These are phyloP conservation scores for Lactarius psammicola DNA, from an alignment of 768 basidiomycete species.

Conservation along the genomic window DNA sequence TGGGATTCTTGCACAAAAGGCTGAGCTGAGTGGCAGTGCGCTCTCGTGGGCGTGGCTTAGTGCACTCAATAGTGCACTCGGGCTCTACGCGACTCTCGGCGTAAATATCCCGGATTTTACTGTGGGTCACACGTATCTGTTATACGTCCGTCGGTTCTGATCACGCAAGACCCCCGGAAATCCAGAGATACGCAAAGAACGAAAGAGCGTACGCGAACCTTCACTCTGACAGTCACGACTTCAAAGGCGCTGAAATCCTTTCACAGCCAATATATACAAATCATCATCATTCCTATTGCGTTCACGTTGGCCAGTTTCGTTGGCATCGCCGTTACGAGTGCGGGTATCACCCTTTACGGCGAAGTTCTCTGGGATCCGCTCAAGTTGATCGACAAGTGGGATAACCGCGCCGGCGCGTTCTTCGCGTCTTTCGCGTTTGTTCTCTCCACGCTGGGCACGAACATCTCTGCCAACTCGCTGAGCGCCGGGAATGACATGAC, in stretches of 20 bases:
- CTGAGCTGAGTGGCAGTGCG: slow-evolving; percentile 50
- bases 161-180: neutral
- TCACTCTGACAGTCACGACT: neutral
- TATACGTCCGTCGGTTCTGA: neutral
- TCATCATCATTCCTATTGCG: slow-evolving; percentile 69
- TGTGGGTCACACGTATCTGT: slow-evolving; percentile 32
- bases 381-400: slow-evolving; percentile 73
- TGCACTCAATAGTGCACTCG: slow-evolving; percentile 73
- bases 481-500: slow-evolving; percentile 83
- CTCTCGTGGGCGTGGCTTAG: slow-evolving; percentile 79
- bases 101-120: slow-evolving; percentile 90
- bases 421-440: slow-evolving; percentile 76
- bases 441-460: slow-evolving; percentile 64
- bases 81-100: slow-evolving; percentile 67
- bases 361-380: slow-evolving; percentile 70
- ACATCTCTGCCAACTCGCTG: slow-evolving; percentile 74
- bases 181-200: slow-evolving; percentile 70
- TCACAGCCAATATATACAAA: slow-evolving; percentile 66
- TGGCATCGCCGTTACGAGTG: slow-evolving; percentile 79
- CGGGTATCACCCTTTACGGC: slow-evolving; percentile 71
- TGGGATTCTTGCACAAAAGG: slow-evolving; percentile 55
- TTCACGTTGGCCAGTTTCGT: slow-evolving; percentile 78
- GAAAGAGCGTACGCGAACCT: slow-evolving; percentile 51
- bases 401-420: slow-evolving; percentile 83
- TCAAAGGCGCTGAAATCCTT: neutral